Evolutionary conservation across 2,329 filamentous ascomycete species (phyloP).

Genomic region (Clarireedia sp.): DNA sequence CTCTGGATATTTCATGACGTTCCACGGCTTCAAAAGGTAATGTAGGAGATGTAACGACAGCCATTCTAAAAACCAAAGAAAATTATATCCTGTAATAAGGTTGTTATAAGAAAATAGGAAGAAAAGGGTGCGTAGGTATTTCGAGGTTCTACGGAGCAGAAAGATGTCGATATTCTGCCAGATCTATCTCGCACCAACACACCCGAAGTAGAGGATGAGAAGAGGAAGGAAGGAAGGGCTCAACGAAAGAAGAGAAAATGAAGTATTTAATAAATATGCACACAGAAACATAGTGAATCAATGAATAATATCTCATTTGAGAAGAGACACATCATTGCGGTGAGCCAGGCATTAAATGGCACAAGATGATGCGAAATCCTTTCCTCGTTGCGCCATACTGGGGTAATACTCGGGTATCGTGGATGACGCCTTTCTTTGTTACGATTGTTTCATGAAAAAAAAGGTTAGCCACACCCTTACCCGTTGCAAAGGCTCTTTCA

Average conservation of each 20-base stretch:
- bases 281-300: not conserved
- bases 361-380: constrained; percentile 3
- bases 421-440: constrained; percentile 9
- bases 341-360: not conserved
- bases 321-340: not conserved
- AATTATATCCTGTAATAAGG: not conserved
- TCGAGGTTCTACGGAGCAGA: not conserved
- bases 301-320: not conserved
- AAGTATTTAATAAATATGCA: not conserved
- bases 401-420: not conserved
- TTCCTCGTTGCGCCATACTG: constrained; percentile 3
- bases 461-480: not conserved
- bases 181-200: not conserved
- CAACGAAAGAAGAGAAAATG: not conserved
- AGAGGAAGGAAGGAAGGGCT: not conserved
- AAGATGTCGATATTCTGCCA: not conserved
- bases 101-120: not conserved
- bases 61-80: constrained; percentile 6
- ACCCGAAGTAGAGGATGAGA: not conserved
- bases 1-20: not conserved
- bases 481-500: not conserved
- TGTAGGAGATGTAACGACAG: constrained; percentile 11
- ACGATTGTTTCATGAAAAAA: not conserved
- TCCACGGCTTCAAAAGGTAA: constrained; percentile 1
- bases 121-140: not conserved